A percentile compares a stretch with the other conserved stretches of the same genome.
Conservation (phyloP, 2,329 filamentous ascomycete species). For the Neonectria magnoliae region DNA sequence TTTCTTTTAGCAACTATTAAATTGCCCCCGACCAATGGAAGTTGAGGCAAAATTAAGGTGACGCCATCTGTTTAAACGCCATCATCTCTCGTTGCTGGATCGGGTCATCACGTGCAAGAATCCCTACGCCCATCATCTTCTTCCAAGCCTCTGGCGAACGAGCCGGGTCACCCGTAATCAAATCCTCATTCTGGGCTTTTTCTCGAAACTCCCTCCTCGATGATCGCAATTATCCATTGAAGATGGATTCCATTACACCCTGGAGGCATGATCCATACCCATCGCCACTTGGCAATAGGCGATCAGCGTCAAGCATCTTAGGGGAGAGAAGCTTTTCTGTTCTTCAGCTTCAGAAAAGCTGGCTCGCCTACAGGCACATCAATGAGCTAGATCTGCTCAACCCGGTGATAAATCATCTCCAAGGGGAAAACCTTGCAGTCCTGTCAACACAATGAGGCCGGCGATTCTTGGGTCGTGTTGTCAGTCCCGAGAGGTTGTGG, state of each 20-base stretch:
- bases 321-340: background rate
- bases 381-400: background rate
- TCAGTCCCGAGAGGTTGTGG: constrained; percentile 23
- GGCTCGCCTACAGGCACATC: background rate
- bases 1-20: background rate
- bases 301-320: background rate
- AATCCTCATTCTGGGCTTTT: background rate
- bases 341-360: background rate
- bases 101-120: background rate
- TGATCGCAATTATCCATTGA: background rate
- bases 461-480: background rate
- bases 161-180: background rate
- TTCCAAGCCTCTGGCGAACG: background rate
- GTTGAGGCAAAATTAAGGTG: constrained; percentile 8
- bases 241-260: background rate
- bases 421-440: background rate
- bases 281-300: background rate
- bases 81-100: background rate
- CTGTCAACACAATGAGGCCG: background rate
- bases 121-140: background rate
- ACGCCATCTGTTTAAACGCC: constrained; percentile 11
- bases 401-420: background rate
- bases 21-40: constrained; percentile 1
- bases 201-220: background rate
- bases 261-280: background rate